phyloP scores from a whole-genome alignment of 768 basidiomycete genomes.

The Lentinula guzmanii region DNA sequence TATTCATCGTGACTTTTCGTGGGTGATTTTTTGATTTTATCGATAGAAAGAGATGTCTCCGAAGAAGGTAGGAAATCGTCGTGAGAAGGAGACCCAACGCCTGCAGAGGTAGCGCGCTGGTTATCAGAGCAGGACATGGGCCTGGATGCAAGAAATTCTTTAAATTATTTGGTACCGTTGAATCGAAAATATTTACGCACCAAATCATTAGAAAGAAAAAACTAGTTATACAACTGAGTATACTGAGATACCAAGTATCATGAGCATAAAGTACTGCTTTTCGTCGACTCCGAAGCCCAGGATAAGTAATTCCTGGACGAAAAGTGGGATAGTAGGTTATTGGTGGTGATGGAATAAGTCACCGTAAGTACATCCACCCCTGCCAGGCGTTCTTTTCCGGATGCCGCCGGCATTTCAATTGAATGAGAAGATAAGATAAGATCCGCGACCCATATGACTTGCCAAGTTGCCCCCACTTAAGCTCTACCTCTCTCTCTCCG shows the following conservation, averaged over 20 bases:
- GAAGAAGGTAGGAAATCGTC: not conserved
- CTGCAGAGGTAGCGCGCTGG: not conserved
- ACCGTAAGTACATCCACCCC: not conserved
- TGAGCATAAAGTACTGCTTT: not conserved
- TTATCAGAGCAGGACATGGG: not conserved
- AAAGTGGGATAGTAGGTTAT: not conserved
- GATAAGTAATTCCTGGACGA: not conserved
- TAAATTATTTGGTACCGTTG: not conserved
- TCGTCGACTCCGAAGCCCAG: not conserved
- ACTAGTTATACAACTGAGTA: not conserved
- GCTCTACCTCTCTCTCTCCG: too few relatives aligned
- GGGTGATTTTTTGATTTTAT: not conserved
- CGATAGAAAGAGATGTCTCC: not conserved
- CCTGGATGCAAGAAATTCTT: not conserved
- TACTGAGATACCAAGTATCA: not conserved
- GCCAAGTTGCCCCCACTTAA: too few relatives aligned
- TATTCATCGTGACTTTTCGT: not conserved
- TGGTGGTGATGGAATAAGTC: slow-evolving; percentile 1
- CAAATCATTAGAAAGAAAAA: not conserved
- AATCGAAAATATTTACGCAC: not conserved
- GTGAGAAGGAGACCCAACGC: not conserved
- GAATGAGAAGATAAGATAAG: too few relatives aligned
- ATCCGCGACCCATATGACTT: too few relatives aligned
- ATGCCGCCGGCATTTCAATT: not conserved
- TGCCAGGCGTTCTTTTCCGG: not conserved